These are phyloP conservation scores for Sporisorium reilianum DNA, from an alignment of 1,284 basidiomycete genomes.

Conservation along the genomic window DNA sequence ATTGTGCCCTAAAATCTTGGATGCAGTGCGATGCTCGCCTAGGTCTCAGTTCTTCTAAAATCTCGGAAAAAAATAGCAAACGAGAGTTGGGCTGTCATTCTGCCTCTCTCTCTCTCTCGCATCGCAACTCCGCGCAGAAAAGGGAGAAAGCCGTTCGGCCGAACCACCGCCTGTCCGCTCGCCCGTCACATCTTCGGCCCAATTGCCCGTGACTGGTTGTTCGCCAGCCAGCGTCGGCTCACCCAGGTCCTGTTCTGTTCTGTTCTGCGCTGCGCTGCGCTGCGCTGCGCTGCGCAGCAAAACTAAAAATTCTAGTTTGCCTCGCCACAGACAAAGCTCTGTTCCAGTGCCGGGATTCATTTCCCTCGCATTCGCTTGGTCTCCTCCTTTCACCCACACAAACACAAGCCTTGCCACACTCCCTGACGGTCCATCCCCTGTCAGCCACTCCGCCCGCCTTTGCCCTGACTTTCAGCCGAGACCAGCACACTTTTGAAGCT, in stretches of 20 bases:
- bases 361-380: neutral
- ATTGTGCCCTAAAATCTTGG: neutral
- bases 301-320: neutral
- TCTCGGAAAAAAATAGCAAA: constrained; percentile 17
- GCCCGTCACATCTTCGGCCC: neutral
- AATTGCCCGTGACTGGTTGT: neutral
- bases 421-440: constrained; percentile 1
- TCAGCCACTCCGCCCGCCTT: neutral
- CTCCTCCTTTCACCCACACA: constrained; percentile 1
- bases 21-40: too few relatives aligned
- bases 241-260: neutral
- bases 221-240: neutral
- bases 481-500: neutral
- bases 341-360: neutral
- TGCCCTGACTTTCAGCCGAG: constrained; percentile 3
- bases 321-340: constrained; percentile 1
- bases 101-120: too few relatives aligned
- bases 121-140: constrained; percentile 10
- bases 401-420: neutral
- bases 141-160: too few relatives aligned
- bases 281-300: neutral
- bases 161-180: neutral
- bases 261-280: neutral
- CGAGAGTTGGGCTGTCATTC: constrained; percentile 24
- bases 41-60: constrained; percentile 38